A percentile compares a stretch with the other conserved stretches of the same genome.
Conservation (phyloP, 331 rosid species). For the Stylosanthes scabra region DNA sequence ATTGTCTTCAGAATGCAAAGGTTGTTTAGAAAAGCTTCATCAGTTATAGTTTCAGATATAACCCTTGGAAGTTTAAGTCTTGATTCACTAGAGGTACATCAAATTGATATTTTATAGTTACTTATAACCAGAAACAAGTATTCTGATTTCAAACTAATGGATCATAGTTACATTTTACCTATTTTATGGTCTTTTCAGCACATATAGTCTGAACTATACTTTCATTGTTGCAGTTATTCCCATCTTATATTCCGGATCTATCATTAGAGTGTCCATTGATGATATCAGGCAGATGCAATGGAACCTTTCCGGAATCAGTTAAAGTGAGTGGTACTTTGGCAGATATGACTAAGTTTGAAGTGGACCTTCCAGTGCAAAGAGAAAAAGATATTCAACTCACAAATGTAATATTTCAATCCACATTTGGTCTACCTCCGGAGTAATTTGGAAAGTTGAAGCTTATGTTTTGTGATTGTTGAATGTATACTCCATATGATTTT, state of each 20-base stretch:
- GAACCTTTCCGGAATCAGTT: slow-evolving; percentile 67
- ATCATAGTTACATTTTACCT: slow-evolving; percentile 28
- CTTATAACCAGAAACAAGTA: slow-evolving; percentile 15
- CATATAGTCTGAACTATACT: slow-evolving; percentile 10
- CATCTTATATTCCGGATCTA: slow-evolving; percentile 75
- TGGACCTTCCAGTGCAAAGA: slow-evolving; percentile 68
- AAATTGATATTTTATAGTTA: slow-evolving; percentile 24
- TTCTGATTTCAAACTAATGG: background rate
- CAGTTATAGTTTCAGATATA: slow-evolving; percentile 69
- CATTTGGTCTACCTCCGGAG: background rate
- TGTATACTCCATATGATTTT: slow-evolving; percentile 32
- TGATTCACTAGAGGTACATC: slow-evolving; percentile 76
- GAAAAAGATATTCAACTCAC: slow-evolving; percentile 80
- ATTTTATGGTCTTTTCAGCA: background rate
- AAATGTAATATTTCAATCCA: slow-evolving; percentile 60
- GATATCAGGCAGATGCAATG: slow-evolving; percentile 87
- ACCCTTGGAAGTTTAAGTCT: slow-evolving; percentile 62
- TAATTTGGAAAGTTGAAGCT: slow-evolving; percentile 11
- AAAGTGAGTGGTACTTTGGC: slow-evolving; percentile 76
- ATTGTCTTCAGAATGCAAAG: slow-evolving; percentile 67
- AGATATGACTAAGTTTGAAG: slow-evolving; percentile 64
- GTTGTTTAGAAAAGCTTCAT: slow-evolving; percentile 63
- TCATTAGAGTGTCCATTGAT: slow-evolving; percentile 74
- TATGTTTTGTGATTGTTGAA: slow-evolving; percentile 25
- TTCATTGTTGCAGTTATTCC: slow-evolving; percentile 69